Percentiles rank a stretch among this genome's conserved stretches.
phyloP scores from a whole-genome alignment of 768 basidiomycete species.

The Sporobolomyces roseus region DNA sequence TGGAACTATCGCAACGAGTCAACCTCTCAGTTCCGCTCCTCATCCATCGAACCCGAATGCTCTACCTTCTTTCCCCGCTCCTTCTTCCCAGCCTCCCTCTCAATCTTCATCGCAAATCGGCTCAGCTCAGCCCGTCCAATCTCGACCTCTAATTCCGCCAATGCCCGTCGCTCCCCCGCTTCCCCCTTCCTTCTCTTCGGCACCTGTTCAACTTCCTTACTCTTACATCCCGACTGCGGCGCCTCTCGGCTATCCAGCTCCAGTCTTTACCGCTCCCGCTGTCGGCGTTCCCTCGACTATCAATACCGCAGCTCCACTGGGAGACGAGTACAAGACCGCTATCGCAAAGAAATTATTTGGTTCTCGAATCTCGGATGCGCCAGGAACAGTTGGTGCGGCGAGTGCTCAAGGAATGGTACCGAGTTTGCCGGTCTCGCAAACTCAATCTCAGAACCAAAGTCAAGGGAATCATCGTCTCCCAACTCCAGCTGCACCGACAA shows the following conservation, averaged over 20 bases:
- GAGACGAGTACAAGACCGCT: constrained; percentile 5
- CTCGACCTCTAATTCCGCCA: background rate
- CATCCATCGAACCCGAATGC: background rate
- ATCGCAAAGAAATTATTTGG: constrained; percentile 14
- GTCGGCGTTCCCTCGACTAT: background rate
- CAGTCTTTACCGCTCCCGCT: constrained; percentile 3
- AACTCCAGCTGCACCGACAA: background rate
- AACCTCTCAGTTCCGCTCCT: background rate
- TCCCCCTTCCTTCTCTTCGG: background rate
- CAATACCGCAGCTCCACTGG: background rate
- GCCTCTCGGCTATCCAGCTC: background rate
- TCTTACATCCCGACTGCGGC: background rate
- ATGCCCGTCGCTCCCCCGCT: no score
- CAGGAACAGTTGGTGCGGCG: no score
- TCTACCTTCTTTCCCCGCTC: background rate
- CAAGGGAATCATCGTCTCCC: background rate
- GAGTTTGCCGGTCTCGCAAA: background rate
- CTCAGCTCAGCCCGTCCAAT: background rate
- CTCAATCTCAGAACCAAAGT: background rate
- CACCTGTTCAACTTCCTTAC: background rate
- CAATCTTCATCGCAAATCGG: background rate
- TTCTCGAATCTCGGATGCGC: background rate
- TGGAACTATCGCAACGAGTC: no score
- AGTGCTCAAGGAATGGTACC: background rate
- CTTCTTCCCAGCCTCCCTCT: background rate